Evolutionary conservation across 495 filamentous ascomycete genomes (phyloP), one percentile per base, ranked within the genome.

Genomic region (Penicillium diatomitis): DNA sequence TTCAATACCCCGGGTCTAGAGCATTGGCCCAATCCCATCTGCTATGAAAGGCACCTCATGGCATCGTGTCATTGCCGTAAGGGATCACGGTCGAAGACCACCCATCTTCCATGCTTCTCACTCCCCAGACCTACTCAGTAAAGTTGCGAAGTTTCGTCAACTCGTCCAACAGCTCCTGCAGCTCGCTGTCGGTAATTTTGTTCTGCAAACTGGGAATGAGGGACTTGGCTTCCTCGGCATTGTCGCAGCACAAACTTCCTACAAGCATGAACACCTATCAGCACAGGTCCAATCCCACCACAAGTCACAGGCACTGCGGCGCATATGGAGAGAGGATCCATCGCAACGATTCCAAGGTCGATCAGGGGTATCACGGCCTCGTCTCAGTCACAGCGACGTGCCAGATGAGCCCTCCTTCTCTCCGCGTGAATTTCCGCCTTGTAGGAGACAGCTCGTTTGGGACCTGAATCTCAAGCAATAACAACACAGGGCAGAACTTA

Each of bases 181-280:
- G 61, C 54, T 95, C 88, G 8, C 82, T 82, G 65, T 98, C 94
- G 11, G 72, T 70, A 55, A 95, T 91, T 70, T 97, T 98, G 60
- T 87, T 78, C 52, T 81, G 76, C 27, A 98, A 72, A 55, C 88
- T 95, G 0, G 92, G 92, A 48, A 98, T 95, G 40, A 98, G 75
- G 6, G 87, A 95, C 74, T 96, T 95, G 55, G 92, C 94, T 73
- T 98, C 92, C 56, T 98, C 94, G 38, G 86, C 83, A 27, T 78
- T 84, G 55, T 95, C 90, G 60, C 89, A 95, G 68, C 88, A 95
- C 27, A 98, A 75, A 48, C 88, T 89, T 5, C 88, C 91, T 94
- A 54, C 47, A 48, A n/a, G 32, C n/a, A 36, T 45, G 38, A 12
- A 9, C 37, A 46, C 38, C 4, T 32, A 41, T 49, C 33, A 49